A percentile compares a stretch with the other conserved stretches of the same genome.
Conservation (phyloP, 345 rosid species). For the Arabis hirsuta region DNA sequence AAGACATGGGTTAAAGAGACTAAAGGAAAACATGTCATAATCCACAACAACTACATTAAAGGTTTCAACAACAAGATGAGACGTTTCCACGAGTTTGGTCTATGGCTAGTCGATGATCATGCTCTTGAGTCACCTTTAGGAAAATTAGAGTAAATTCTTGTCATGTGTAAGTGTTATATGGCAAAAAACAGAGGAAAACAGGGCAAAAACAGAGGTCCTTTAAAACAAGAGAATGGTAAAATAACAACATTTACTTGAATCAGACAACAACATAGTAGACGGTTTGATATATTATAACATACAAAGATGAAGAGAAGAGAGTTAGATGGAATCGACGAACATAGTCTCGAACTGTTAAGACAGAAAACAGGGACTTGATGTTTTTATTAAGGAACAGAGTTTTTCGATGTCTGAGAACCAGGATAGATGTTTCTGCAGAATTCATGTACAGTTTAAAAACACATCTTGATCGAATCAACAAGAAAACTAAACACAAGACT, state of each 20-base stretch:
- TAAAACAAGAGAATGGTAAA: not conserved
- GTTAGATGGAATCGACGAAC: too few species aligned
- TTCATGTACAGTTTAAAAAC: conserved; percentile 41
- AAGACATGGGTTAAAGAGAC: conserved; percentile 86
- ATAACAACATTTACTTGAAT: not conserved
- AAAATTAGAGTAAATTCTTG: conserved; percentile 43
- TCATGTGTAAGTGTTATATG: not conserved
- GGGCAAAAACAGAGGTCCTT: not conserved
- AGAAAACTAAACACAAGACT: conserved; percentile 31
- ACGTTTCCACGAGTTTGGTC: conserved; percentile 73
- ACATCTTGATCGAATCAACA: conserved; percentile 31
- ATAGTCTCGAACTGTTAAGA: too few species aligned
- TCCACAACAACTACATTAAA: conserved; percentile 80
- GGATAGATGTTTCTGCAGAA: conserved; percentile 36
- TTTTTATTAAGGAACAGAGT: conserved; percentile 34
- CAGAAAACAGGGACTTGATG: conserved; percentile 6
- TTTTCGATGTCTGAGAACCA: conserved; percentile 32
- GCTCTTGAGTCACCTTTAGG: conserved; percentile 41
- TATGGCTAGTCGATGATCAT: conserved; percentile 42
- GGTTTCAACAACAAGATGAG: conserved; percentile 85
- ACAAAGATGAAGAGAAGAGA: too few species aligned
- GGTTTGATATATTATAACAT: too few species aligned
- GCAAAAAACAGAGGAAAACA: conserved; percentile 14
- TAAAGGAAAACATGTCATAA: conserved; percentile 76
- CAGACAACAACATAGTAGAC: too few species aligned